Conservation (phyloP, 1,284 basidiomycete species). For the Marasmius fiardii region DNA sequence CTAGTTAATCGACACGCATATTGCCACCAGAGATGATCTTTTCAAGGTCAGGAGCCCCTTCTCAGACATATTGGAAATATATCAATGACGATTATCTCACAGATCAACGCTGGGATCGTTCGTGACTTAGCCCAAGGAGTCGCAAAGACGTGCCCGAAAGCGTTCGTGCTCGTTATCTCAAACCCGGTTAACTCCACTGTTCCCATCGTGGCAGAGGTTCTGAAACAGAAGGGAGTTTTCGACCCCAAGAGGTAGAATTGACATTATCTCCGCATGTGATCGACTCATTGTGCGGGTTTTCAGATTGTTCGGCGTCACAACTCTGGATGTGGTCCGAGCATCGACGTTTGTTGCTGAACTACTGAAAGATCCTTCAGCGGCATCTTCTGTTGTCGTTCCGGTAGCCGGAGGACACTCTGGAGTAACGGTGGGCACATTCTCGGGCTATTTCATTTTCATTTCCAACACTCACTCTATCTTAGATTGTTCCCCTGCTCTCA, state of each 20-base stretch:
- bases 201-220: conserved; percentile 92
- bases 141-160: conserved; percentile 85
- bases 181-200: conserved; percentile 98
- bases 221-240: conserved; percentile 91
- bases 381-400: conserved; percentile 62
- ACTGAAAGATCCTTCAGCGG: conserved; percentile 61
- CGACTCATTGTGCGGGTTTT: neutral
- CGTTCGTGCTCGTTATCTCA: conserved; percentile 93
- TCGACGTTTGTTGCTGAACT: conserved; percentile 87
- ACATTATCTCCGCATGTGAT: neutral
- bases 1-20: neutral
- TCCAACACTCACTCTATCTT: neutral
- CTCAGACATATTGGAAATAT: neutral
- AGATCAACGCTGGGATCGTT: conserved; percentile 98
- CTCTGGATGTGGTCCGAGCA: conserved; percentile 95
- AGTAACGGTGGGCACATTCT: conserved; percentile 47
- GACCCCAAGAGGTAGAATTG: conserved; percentile 78
- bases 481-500: conserved; percentile 90
- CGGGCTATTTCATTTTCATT: neutral
- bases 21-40: conserved; percentile 71
- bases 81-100: conserved; percentile 14
- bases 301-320: conserved; percentile 45
- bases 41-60: conserved; percentile 70
- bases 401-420: conserved; percentile 98
- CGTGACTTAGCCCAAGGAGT: conserved; percentile 90